Evolutionary conservation across 1,284 basidiomycete genomes (phyloP).

Genomic region (Ganoderma sinense): DNA sequence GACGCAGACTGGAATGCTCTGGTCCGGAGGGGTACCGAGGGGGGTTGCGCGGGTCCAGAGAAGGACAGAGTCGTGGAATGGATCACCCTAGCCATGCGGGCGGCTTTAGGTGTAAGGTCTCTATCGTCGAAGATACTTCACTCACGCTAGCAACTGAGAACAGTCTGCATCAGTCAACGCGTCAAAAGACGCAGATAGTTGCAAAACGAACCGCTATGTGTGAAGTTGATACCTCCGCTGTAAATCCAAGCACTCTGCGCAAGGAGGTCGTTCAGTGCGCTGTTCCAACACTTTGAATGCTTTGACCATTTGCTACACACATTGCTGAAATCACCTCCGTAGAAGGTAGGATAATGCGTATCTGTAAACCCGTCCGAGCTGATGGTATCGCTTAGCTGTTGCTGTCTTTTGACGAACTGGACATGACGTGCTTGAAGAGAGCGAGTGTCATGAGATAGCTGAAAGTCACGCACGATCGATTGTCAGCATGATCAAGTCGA

Average conservation of each 20-base stretch:
- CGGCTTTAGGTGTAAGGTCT: not conserved
- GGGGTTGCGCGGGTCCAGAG: conserved; percentile 69
- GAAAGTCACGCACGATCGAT: not conserved
- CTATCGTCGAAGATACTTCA: not conserved
- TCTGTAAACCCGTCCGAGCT: conserved; percentile 52
- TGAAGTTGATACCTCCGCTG: conserved; percentile 63
- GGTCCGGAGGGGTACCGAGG: conserved; percentile 49
- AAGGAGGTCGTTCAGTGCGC: not conserved
- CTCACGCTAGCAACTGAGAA: conserved; percentile 46
- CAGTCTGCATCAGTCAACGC: not conserved
- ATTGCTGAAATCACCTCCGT: conserved; percentile 59
- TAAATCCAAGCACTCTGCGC: conserved; percentile 57
- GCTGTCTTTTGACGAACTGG: conserved; percentile 48
- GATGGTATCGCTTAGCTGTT: conserved; percentile 18
- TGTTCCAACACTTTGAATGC: not conserved
- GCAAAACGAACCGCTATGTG: conserved; percentile 53
- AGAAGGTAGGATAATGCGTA: conserved; percentile 61
- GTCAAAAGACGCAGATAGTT: not conserved
- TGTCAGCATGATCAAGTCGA: not conserved
- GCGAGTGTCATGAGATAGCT: conserved; percentile 52
- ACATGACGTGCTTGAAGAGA: conserved; percentile 48
- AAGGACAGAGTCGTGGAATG: conserved; percentile 64
- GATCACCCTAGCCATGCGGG: conserved; percentile 56
- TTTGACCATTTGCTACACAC: conserved; percentile 37
- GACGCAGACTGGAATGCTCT: conserved; percentile 66